Conservation (phyloP, 805 yeast genomes). For the Kodamaea sagamina region DNA sequence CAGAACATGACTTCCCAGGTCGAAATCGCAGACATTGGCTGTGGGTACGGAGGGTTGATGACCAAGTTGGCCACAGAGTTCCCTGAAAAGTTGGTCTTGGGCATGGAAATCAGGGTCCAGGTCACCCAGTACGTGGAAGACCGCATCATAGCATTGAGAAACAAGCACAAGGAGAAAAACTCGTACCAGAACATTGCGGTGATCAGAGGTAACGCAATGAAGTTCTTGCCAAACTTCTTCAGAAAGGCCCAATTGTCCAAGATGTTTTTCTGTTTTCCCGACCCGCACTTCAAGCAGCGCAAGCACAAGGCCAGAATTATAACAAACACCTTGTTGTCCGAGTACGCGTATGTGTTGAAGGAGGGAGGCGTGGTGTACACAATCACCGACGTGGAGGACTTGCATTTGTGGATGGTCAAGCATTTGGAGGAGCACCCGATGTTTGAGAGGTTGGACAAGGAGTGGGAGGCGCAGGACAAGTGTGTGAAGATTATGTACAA, state of each 20-base stretch:
- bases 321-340: constrained; percentile 83
- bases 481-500: constrained; percentile 87
- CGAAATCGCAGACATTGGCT: constrained; percentile 93
- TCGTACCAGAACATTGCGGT: constrained; percentile 85
- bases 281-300: constrained; percentile 96
- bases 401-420: constrained; percentile 94
- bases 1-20: constrained; percentile 54
- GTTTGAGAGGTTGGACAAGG: constrained; percentile 74
- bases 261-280: constrained; percentile 99
- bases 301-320: constrained; percentile 97
- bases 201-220: constrained; percentile 95
- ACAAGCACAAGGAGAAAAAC: constrained; percentile 41
- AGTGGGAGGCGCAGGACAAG: constrained; percentile 76
- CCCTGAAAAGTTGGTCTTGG: constrained; percentile 74
- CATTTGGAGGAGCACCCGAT: constrained; percentile 90
- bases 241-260: constrained; percentile 77
- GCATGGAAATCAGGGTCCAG: constrained; percentile 98
- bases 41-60: constrained; percentile 94
- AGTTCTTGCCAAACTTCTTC: constrained; percentile 93
- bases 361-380: constrained; percentile 92
- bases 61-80: constrained; percentile 77
- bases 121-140: constrained; percentile 97
- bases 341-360: constrained; percentile 85
- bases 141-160: constrained; percentile 84
- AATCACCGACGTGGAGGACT: constrained; percentile 91